Evolutionary conservation across 2,329 filamentous ascomycete species (phyloP).

Genomic region (Celoporthe dispersa): DNA sequence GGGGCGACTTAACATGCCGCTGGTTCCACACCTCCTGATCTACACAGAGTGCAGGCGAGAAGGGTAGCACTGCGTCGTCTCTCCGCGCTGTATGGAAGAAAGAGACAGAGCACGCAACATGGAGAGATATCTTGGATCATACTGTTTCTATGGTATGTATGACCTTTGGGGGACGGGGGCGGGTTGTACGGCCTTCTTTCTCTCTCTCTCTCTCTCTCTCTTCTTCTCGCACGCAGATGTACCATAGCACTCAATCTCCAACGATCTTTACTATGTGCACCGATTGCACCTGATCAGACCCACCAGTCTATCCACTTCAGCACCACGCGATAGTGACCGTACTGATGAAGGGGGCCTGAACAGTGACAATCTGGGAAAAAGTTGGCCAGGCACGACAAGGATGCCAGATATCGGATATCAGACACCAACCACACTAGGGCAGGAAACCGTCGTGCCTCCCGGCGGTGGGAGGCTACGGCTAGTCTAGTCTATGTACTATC

Average conservation of each 20-base stretch:
- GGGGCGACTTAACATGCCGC: neutral
- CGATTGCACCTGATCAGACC: neutral
- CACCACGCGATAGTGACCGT: neutral
- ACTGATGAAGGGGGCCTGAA: neutral
- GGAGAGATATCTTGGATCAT: neutral
- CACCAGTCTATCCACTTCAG: neutral
- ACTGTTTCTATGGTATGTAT: neutral
- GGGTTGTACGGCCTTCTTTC: too few species aligned
- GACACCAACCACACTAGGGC: neutral
- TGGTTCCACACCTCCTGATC: neutral
- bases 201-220: neutral
- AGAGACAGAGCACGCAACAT: neutral
- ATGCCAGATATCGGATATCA: neutral
- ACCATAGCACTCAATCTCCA: neutral
- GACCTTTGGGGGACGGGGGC: neutral
- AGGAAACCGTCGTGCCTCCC: neutral
- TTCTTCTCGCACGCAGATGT: neutral
- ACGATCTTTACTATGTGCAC: neutral
- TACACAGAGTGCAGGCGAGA: neutral
- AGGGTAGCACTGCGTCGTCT: neutral
- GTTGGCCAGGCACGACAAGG: neutral
- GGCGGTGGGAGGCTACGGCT: neutral
- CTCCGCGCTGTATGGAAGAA: neutral
- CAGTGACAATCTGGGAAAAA: slow-evolving; percentile 4
- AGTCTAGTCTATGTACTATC: neutral